Conservation (phyloP, 2,329 filamentous ascomycete genomes). For the Colletotrichum musae region DNA sequence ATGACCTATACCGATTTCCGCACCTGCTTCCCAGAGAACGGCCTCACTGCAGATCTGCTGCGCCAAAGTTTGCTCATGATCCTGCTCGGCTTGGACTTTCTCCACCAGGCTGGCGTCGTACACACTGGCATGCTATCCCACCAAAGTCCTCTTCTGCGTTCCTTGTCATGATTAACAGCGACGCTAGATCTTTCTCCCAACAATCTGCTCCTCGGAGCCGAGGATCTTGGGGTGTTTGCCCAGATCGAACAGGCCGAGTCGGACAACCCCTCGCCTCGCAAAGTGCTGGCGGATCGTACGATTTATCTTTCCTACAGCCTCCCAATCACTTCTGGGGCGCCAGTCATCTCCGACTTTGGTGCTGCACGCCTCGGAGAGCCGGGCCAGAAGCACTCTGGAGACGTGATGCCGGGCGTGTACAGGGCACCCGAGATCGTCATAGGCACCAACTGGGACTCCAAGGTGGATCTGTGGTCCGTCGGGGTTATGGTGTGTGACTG, state of each 20-base stretch:
- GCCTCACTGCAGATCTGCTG: constrained; percentile 44
- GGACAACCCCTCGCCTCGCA: constrained; percentile 43
- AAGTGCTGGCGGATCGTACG: constrained; percentile 45
- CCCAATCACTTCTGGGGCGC: constrained; percentile 42
- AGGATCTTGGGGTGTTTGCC: constrained; percentile 35
- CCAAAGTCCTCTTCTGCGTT: neutral
- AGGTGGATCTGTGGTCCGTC: constrained; percentile 50
- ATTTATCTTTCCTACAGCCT: constrained; percentile 47
- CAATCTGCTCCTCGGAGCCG: constrained; percentile 44
- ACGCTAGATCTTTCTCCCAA: neutral
- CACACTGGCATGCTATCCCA: constrained; percentile 11
- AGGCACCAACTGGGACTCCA: constrained; percentile 50
- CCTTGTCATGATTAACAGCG: neutral
- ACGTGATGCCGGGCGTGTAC: constrained; percentile 51
- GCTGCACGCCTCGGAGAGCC: constrained; percentile 45
- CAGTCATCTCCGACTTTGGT: constrained; percentile 49
- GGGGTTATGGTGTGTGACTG: neutral
- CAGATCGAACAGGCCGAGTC: constrained; percentile 34
- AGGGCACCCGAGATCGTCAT: constrained; percentile 52
- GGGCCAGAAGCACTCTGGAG: constrained; percentile 39
- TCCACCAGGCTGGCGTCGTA: constrained; percentile 11
- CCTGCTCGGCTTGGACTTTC: constrained; percentile 23
- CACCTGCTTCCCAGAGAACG: constrained; percentile 43
- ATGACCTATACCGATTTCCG: constrained; percentile 44
- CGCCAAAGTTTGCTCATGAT: constrained; percentile 43